Base-by-base conservation (phyloP, 2,329 filamentous ascomycete genomes). In the Apiospora aurea region DNA sequence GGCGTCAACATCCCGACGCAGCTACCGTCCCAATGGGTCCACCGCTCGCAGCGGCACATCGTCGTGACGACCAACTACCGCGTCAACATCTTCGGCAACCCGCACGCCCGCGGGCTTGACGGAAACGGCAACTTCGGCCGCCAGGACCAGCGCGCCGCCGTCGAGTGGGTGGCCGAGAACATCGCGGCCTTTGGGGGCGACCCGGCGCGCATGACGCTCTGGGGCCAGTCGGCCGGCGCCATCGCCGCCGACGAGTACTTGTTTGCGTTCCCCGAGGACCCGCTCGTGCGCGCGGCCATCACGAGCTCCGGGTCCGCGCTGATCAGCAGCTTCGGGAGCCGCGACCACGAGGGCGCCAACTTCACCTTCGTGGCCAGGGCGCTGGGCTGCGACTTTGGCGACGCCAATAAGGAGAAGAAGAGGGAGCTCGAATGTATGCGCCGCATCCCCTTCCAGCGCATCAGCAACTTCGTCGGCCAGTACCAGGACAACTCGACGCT, bases 131-230 rank as follows among this genome's bases (percentile, higher is more conserved):
- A 88, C 71, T 74, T 86, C 14, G 87, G 85, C 0, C 77, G 88
- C 5, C 80, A 84, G 3, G 87, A 90, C 76, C 86, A 88, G 75
- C 83, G 86, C 11, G 76, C 81, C 26, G 86, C 85, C 0, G 76
- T 88, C 0, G 84, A 87, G 77, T 89, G 87, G 87, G 78, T 87
- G 0, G 80, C 81, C 51, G 79, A 83, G 72, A 87, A 88, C 76
- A 84, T 88, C 51, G 80, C 74, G 10, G 78, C 78, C 7, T 88
- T 89, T 73, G 85, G 86, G 70, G 87, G 87, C 43, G 83, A 86
- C 73, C 77, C 79, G 4, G 71, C 76, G 4, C 78, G 80, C 18
- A 86, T 87, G 73, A 82, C 82, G 4, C 78, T 86, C 8, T 84
- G 83, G 75, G 86, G 86, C 21, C 83, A 85, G 78, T 86, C 84